phyloP scores from a whole-genome alignment of 176 grass and related monocot species.

The Rhynchospora pubera region DNA sequence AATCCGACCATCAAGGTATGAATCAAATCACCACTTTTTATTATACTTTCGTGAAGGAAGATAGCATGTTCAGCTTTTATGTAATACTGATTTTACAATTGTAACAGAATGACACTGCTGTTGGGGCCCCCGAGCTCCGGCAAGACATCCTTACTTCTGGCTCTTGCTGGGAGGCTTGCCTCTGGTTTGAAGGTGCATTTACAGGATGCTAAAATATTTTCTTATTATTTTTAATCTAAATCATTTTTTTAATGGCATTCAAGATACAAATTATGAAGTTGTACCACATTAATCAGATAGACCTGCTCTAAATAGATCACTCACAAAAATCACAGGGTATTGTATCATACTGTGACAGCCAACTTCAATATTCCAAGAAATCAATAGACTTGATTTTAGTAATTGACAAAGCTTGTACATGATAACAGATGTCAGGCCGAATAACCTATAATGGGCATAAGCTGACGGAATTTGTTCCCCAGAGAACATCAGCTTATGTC shows the following conservation, averaged over 20 bases:
- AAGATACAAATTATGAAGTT: not conserved
- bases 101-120: constrained; percentile 88
- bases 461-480: constrained; percentile 87
- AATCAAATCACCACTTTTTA: not conserved
- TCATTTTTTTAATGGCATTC: not conserved
- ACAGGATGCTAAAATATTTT: not conserved
- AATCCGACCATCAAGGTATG: constrained; percentile 79
- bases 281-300: not conserved
- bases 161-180: constrained; percentile 83
- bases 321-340: not conserved
- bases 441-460: constrained; percentile 84
- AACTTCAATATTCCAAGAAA: not conserved
- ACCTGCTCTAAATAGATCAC: not conserved
- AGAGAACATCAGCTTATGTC: constrained; percentile 94
- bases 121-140: constrained; percentile 96
- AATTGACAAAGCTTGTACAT: not conserved
- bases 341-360: not conserved
- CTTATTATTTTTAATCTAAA: not conserved
- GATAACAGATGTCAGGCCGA: constrained; percentile 62
- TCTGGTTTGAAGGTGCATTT: constrained; percentile 55
- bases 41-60: not conserved
- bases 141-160: constrained; percentile 90
- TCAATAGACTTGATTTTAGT: not conserved
- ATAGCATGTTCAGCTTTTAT: not conserved
- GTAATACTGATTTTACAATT: constrained; percentile 2